phyloP scores from a whole-genome alignment of 192 early-diverging fungal genomes.

The Funneliformis geosporum region DNA sequence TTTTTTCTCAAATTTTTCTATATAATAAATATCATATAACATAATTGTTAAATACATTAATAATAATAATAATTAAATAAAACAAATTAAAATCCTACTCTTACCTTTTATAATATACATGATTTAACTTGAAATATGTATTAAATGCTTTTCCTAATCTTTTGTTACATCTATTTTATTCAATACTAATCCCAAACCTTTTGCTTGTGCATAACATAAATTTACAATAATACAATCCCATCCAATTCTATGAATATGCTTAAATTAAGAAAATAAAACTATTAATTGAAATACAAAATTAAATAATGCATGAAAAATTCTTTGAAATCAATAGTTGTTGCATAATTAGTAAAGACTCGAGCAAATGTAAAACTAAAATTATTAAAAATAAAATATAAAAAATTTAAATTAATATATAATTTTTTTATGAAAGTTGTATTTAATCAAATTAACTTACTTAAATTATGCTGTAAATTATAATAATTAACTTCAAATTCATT shows the following conservation, averaged over 20 bases:
- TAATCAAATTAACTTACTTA: not conserved
- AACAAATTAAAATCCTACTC: too few relatives aligned
- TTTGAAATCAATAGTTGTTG: not conserved
- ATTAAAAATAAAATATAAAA: not conserved
- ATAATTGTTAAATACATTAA: too few relatives aligned
- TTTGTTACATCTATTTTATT: too few relatives aligned
- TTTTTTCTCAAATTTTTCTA: too few relatives aligned
- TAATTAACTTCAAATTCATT: slow-evolving; percentile 20
- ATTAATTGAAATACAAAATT: not conserved
- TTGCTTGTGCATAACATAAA: too few relatives aligned
- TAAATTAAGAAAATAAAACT: not conserved
- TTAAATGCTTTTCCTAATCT: too few relatives aligned
- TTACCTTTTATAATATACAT: too few relatives aligned
- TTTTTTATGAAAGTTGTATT: not conserved
- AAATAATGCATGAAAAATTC: slow-evolving; percentile 8
- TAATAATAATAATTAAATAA: too few relatives aligned
- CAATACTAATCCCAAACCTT: too few relatives aligned
- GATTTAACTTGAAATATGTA: too few relatives aligned
- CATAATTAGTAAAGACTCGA: not conserved
- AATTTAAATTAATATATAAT: not conserved
- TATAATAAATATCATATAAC: too few relatives aligned
- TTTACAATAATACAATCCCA: too few relatives aligned
- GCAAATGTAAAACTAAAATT: slow-evolving; percentile 4
- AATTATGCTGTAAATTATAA: not conserved
- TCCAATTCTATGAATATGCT: not conserved